Evolutionary conservation across 495 filamentous ascomycete species (phyloP).

Genomic region (Aspergillus avenaceus): DNA sequence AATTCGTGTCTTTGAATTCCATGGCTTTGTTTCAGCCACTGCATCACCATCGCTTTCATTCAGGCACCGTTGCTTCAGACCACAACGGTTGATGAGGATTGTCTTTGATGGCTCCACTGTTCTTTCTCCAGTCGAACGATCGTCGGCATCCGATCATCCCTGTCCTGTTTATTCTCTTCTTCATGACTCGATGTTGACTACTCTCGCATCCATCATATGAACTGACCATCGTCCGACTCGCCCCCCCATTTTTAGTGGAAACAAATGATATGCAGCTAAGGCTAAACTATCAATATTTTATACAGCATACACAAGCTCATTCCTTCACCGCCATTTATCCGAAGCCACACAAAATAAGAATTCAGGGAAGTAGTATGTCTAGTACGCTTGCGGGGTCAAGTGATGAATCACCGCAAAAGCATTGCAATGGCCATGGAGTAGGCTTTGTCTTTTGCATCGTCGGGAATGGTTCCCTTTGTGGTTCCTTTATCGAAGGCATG

Average conservation of each 20-base stretch:
- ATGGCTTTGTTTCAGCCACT: conserved; percentile 17
- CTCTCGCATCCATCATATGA: background rate
- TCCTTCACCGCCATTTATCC: conserved; percentile 9
- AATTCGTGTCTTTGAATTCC: too few species aligned
- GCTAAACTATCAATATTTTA: background rate
- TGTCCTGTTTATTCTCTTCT: background rate
- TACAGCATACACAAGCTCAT: background rate
- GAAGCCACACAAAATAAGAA: background rate
- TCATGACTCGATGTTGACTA: background rate
- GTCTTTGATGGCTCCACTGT: conserved; percentile 8
- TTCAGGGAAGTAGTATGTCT: too few species aligned
- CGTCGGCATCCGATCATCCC: background rate
- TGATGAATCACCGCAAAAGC: background rate
- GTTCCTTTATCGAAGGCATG: conserved; percentile 40
- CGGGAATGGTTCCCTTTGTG: conserved; percentile 17
- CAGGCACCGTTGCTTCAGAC: conserved; percentile 17
- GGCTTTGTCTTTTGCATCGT: conserved; percentile 31
- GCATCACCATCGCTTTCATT: conserved; percentile 17
- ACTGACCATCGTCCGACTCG: background rate
- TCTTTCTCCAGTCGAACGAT: background rate
- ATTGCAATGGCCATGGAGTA: conserved; percentile 33
- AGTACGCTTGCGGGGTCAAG: too few species aligned
- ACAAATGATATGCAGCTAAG: background rate
- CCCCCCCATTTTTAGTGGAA: background rate
- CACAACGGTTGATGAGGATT: background rate